A percentile compares a stretch with the other conserved stretches of the same genome.
These are phyloP conservation scores for Neurospora sp. DNA, from an alignment of 2,329 filamentous ascomycete species.

Conservation along the genomic window DNA sequence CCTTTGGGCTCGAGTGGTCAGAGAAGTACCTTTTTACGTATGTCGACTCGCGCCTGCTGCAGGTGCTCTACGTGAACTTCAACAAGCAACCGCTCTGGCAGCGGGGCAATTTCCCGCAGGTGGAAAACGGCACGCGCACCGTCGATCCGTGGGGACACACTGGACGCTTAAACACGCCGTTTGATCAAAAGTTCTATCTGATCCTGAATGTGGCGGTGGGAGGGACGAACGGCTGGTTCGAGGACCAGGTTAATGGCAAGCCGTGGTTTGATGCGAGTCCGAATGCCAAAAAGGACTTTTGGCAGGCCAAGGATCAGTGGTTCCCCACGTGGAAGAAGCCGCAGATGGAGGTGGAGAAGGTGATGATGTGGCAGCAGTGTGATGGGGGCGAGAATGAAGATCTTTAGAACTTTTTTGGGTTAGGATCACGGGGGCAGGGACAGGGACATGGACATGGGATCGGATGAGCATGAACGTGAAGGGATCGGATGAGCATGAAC, in stretches of 20 bases:
- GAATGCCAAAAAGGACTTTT: constrained; percentile 67
- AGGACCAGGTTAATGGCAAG: constrained; percentile 61
- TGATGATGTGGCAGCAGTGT: constrained; percentile 63
- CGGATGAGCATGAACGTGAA: too few relatives aligned
- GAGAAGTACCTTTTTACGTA: constrained; percentile 85
- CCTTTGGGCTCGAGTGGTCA: constrained; percentile 76
- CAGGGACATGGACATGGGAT: too few relatives aligned
- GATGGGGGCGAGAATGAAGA: constrained; percentile 51
- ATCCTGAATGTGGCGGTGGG: constrained; percentile 70
- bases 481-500: too few relatives aligned
- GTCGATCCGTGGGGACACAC: constrained; percentile 55
- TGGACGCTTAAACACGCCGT: constrained; percentile 54
- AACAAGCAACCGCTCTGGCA: constrained; percentile 56
- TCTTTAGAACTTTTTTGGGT: not conserved
- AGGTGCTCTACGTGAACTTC: constrained; percentile 73
- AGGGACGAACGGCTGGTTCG: constrained; percentile 75
- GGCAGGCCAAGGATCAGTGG: constrained; percentile 58
- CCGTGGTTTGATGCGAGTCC: constrained; percentile 66
- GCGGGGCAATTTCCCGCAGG: constrained; percentile 56
- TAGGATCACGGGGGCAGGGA: too few relatives aligned
- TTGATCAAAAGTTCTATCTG: constrained; percentile 67
- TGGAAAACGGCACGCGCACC: constrained; percentile 58
- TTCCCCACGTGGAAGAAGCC: constrained; percentile 61
- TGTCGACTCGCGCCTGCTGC: constrained; percentile 68
- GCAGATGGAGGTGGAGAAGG: constrained; percentile 58